Conservation (phyloP, 2,329 filamentous ascomycete genomes). For the Sclerotinia glacialis region DNA sequence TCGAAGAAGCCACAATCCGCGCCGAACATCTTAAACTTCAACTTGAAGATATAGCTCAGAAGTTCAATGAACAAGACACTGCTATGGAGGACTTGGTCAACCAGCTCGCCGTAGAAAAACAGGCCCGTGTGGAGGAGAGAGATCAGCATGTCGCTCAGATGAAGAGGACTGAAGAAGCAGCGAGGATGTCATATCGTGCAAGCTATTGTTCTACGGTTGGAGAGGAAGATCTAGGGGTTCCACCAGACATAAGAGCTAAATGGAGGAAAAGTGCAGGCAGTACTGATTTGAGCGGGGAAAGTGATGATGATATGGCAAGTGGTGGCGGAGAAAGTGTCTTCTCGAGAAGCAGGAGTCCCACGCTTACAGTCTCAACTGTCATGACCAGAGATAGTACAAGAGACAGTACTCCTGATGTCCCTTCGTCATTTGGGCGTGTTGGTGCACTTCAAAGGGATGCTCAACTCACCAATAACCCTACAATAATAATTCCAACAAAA, state of each 20-base stretch:
- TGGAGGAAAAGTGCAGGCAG: conserved; percentile 32
- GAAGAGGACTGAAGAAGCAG: conserved; percentile 23
- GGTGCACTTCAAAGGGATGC: conserved; percentile 12
- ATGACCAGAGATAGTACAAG: conserved; percentile 22
- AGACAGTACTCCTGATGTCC: conserved; percentile 9
- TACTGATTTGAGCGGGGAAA: conserved; percentile 39
- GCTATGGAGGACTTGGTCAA: conserved; percentile 50
- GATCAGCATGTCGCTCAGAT: conserved; percentile 32
- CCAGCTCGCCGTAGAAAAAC: conserved; percentile 53
- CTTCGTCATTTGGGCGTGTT: conserved; percentile 11
- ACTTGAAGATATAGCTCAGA: conserved; percentile 56
- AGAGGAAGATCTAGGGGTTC: conserved; percentile 36
- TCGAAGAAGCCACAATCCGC: conserved; percentile 54
- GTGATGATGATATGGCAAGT: conserved; percentile 23
- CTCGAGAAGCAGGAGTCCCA: conserved; percentile 58
- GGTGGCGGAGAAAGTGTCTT: conserved; percentile 45
- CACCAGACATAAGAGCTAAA: conserved; percentile 20
- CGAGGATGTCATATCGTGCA: background rate
- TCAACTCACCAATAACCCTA: conserved; percentile 21
- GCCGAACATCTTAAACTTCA: conserved; percentile 56
- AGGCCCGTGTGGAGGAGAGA: conserved; percentile 35
- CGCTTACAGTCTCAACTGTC: conserved; percentile 37
- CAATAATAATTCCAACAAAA: conserved; percentile 29
- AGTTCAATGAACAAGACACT: conserved; percentile 53
- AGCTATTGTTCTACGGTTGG: conserved; percentile 17